These are phyloP conservation scores for Dryas alaskensis DNA, from an alignment of 306 rosid species.

Conservation along the genomic window DNA sequence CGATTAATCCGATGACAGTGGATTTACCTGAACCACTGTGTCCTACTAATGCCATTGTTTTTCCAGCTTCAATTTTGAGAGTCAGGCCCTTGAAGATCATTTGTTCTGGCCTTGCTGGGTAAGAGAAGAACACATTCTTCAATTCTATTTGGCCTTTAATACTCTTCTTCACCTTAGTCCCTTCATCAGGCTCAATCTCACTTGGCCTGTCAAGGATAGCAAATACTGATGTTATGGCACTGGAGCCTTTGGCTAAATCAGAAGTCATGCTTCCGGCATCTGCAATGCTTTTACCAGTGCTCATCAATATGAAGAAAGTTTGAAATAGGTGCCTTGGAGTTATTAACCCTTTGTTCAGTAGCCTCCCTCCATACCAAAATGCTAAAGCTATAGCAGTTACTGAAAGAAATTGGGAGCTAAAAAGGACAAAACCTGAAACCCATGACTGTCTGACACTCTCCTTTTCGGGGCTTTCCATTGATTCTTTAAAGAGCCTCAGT, in stretches of 20 bases:
- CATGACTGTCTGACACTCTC: constrained; percentile 73
- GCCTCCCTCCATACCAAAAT: constrained; percentile 81
- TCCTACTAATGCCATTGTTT: constrained; percentile 49
- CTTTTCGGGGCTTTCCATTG: constrained; percentile 53
- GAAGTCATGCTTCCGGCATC: constrained; percentile 82
- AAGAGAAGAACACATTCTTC: constrained; percentile 38
- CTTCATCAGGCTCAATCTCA: constrained; percentile 28
- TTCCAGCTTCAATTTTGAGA: constrained; percentile 49
- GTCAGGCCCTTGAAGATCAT: constrained; percentile 49
- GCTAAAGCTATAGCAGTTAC: constrained; percentile 57
- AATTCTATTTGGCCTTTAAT: constrained; percentile 40
- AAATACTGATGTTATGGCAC: constrained; percentile 58
- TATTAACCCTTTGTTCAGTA: constrained; percentile 35
- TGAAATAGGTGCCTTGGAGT: constrained; percentile 52
- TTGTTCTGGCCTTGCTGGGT: constrained; percentile 47
- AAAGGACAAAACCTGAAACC: constrained; percentile 57
- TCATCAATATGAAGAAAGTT: constrained; percentile 65
- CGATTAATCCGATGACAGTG: constrained; percentile 56
- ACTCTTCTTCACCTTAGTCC: neutral
- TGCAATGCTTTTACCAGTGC: constrained; percentile 68
- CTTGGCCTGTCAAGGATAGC: constrained; percentile 54
- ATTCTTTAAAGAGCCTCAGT: constrained; percentile 40
- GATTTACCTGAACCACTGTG: constrained; percentile 60
- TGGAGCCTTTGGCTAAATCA: constrained; percentile 66
- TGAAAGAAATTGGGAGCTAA: constrained; percentile 53